Evolutionary conservation across 2,329 filamentous ascomycete genomes (phyloP).

Genomic region (Pseudogymnoascus pannorum): DNA sequence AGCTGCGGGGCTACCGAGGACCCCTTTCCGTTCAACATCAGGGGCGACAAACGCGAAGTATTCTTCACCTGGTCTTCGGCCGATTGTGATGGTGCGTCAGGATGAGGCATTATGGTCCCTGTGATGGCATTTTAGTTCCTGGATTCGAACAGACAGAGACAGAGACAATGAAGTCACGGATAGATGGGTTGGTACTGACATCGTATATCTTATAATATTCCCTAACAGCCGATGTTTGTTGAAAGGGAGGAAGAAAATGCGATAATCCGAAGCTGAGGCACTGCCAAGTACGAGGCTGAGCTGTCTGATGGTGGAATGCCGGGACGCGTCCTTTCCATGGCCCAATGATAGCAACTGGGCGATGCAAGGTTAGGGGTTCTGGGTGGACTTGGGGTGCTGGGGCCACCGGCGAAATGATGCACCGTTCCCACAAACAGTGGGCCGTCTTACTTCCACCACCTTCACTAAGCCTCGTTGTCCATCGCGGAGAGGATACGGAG

Average conservation of each 20-base stretch:
- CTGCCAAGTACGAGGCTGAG: conserved; percentile 3
- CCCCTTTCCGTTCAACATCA: conserved; percentile 49
- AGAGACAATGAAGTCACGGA: not conserved
- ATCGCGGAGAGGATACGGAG: not conserved
- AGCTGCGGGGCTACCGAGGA: conserved; percentile 47
- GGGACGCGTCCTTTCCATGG: not conserved
- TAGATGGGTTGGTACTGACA: not conserved
- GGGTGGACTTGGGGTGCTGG: not conserved
- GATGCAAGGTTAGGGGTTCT: not conserved
- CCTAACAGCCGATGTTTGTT: not conserved
- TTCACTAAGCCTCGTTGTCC: not conserved
- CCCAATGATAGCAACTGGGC: conserved; percentile 1
- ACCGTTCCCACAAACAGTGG: conserved; percentile 7
- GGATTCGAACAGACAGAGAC: not conserved
- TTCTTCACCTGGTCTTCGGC: conserved; percentile 17
- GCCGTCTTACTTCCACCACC: not conserved
- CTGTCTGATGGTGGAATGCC: not conserved
- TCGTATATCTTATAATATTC: conserved; percentile 1
- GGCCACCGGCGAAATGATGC: conserved; percentile 3
- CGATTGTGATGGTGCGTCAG: conserved; percentile 17
- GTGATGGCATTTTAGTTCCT: not conserved
- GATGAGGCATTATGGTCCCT: conserved; percentile 19
- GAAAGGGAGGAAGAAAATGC: conserved; percentile 1
- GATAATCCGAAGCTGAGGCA: not conserved
- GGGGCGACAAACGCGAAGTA: conserved; percentile 33